Conservation (phyloP, 1,284 basidiomycete genomes). For the Laetiporus sulphureus region DNA sequence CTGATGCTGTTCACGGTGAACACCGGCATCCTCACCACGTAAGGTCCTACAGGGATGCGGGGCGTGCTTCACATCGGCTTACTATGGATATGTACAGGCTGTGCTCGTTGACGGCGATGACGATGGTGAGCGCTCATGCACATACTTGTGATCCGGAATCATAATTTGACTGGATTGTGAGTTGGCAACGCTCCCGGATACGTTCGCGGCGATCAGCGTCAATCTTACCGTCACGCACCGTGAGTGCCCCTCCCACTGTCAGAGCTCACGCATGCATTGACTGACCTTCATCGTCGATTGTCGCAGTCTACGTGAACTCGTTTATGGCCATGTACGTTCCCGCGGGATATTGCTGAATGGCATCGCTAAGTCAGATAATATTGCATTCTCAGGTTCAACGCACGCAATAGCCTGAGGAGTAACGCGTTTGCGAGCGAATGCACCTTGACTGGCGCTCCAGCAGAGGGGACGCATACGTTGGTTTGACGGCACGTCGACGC, state of each 20-base stretch:
- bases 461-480: too few relatives aligned
- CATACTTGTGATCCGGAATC: not conserved
- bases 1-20: slow-evolving; percentile 19
- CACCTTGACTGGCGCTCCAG: too few relatives aligned
- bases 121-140: slow-evolving; percentile 8
- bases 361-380: not conserved
- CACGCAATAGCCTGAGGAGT: too few relatives aligned
- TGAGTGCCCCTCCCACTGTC: slow-evolving; percentile 3
- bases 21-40: too few relatives aligned
- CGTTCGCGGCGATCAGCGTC: slow-evolving; percentile 10
- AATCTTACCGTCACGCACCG: slow-evolving; percentile 15
- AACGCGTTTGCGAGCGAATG: too few relatives aligned
- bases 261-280: too few relatives aligned
- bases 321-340: slow-evolving; percentile 16
- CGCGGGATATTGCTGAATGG: too few relatives aligned
- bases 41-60: too few relatives aligned
- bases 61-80: not conserved
- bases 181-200: slow-evolving; percentile 11
- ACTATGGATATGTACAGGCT: slow-evolving; percentile 4
- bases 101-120: slow-evolving; percentile 12
- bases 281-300: not conserved
- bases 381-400: slow-evolving; percentile 1
- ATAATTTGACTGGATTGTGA: not conserved
- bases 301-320: slow-evolving; percentile 17
- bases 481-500: too few relatives aligned